phyloP scores from a whole-genome alignment of 2,329 filamentous ascomycete genomes.

The Monilinia laxa region DNA sequence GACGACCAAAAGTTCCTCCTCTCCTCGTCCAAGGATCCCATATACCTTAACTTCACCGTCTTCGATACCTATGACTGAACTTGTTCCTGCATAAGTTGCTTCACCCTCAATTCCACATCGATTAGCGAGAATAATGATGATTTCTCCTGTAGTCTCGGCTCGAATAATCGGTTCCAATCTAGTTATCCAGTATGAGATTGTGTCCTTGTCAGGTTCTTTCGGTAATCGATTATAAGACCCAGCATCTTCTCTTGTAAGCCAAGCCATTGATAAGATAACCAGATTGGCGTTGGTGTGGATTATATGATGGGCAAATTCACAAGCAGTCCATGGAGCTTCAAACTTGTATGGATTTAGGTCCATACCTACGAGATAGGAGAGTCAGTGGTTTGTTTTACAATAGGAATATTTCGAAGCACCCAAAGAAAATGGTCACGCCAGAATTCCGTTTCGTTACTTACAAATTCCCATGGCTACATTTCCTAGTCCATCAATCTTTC shows the following conservation, averaged over 20 bases:
- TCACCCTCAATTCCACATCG: conserved; percentile 65
- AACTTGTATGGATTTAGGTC: conserved; percentile 60
- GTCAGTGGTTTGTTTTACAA: conserved; percentile 7
- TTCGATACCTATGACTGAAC: conserved; percentile 65
- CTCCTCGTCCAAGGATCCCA: conserved; percentile 67
- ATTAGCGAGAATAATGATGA: conserved; percentile 71
- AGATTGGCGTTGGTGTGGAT: conserved; percentile 57
- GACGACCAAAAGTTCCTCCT: conserved; percentile 66
- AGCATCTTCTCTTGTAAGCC: conserved; percentile 61
- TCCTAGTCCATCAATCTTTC: conserved; percentile 50
- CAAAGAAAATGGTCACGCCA: conserved; percentile 22
- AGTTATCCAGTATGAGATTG: conserved; percentile 72
- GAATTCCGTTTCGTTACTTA: conserved; percentile 39
- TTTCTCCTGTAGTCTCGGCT: conserved; percentile 52
- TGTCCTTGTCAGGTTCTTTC: conserved; percentile 67
- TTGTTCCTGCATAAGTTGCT: conserved; percentile 71
- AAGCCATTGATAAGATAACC: conserved; percentile 74
- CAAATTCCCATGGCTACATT: conserved; percentile 59
- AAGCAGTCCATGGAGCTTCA: conserved; percentile 50
- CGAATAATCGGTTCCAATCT: conserved; percentile 66
- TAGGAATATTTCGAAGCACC: background rate
- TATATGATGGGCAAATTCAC: conserved; percentile 53
- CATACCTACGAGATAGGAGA: conserved; percentile 46
- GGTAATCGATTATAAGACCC: conserved; percentile 49
- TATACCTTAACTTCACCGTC: conserved; percentile 66